phyloP scores from a whole-genome alignment of 208 protist genomes.

The Trypanosoma brucei region DNA sequence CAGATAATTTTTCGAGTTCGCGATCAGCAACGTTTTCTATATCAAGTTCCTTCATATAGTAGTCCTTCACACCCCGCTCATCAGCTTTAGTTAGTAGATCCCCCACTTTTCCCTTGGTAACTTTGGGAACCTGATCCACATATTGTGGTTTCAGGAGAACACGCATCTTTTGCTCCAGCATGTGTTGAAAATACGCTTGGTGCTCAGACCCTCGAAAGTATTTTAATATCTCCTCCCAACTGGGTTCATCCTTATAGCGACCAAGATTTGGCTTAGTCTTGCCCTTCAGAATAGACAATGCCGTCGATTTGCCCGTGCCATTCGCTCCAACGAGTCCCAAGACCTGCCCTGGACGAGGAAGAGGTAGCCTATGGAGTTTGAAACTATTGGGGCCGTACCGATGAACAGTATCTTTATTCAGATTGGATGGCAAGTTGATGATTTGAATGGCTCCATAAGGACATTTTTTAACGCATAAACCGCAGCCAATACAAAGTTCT shows the following conservation, averaged over 20 bases:
- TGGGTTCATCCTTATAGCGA: constrained; percentile 91
- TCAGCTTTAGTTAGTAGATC: constrained; percentile 92
- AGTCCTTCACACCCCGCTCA: constrained; percentile 75
- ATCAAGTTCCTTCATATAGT: constrained; percentile 90
- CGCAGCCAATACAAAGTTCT: constrained; percentile 99
- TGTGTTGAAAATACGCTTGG: constrained; percentile 98
- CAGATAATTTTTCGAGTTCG: constrained; percentile 96
- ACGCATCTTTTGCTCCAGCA: constrained; percentile 98
- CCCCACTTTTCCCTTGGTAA: constrained; percentile 93
- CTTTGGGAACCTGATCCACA: constrained; percentile 98
- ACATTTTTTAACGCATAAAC: constrained; percentile 99
- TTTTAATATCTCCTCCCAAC: constrained; percentile 98
- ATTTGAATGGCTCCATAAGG: constrained; percentile 99
- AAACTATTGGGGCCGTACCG: constrained; percentile 99
- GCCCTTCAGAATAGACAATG: constrained; percentile 97
- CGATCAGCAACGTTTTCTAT: constrained; percentile 92
- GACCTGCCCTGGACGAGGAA: constrained; percentile 98
- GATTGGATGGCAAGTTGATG: constrained; percentile 99
- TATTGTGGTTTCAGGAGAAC: constrained; percentile 99
- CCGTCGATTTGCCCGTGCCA: constrained; percentile 99
- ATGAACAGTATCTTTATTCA: constrained; percentile 97
- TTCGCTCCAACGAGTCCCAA: constrained; percentile 99
- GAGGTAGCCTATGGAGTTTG: constrained; percentile 99
- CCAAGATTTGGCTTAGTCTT: constrained; percentile 99
- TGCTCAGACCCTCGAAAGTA: constrained; percentile 99